Conservation (phyloP, 208 protist species). For the Acanthamoeba polyphaga region DNA sequence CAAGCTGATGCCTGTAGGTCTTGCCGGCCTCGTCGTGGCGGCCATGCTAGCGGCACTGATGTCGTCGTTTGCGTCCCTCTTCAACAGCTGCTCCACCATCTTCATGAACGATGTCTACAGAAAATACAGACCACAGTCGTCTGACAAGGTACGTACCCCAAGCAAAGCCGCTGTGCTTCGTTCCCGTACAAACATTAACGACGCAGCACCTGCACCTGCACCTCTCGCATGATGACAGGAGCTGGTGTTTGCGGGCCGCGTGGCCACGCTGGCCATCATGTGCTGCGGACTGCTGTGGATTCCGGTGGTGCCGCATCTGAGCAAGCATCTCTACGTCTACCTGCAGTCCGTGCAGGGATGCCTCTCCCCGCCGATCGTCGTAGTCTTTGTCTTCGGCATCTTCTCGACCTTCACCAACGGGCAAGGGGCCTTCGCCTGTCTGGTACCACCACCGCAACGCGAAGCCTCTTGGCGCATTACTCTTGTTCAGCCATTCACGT, state of each 20-base stretch:
- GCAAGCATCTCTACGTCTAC: conserved; percentile 65
- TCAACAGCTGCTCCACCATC: conserved; percentile 80
- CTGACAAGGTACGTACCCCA: neutral
- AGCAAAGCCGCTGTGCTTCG: no score
- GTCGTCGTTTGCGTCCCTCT: conserved; percentile 83
- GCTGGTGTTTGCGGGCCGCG: conserved; percentile 28
- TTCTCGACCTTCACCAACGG: conserved; percentile 45
- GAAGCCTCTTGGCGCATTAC: no score
- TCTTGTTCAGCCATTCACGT: no score
- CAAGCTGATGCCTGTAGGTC: conserved; percentile 74
- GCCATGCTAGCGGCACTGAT: conserved; percentile 84
- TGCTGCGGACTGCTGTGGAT: conserved; percentile 67
- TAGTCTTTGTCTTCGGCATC: conserved; percentile 58
- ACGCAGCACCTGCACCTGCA: no score
- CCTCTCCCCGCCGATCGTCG: conserved; percentile 35
- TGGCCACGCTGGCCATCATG: conserved; percentile 23
- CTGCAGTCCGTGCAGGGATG: conserved; percentile 69
- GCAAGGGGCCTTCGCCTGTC: conserved; percentile 57
- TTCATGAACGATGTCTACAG: conserved; percentile 84
- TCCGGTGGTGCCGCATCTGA: conserved; percentile 66
- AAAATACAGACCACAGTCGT: conserved; percentile 16
- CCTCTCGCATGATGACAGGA: neutral
- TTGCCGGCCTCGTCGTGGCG: conserved; percentile 78
- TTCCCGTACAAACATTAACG: no score
- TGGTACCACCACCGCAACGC: neutral